A percentile compares a stretch with the other conserved stretches of the same genome.
These are phyloP conservation scores for Rhynchosporium secalis DNA, from an alignment of 2,329 filamentous ascomycete genomes.

Conservation along the genomic window DNA sequence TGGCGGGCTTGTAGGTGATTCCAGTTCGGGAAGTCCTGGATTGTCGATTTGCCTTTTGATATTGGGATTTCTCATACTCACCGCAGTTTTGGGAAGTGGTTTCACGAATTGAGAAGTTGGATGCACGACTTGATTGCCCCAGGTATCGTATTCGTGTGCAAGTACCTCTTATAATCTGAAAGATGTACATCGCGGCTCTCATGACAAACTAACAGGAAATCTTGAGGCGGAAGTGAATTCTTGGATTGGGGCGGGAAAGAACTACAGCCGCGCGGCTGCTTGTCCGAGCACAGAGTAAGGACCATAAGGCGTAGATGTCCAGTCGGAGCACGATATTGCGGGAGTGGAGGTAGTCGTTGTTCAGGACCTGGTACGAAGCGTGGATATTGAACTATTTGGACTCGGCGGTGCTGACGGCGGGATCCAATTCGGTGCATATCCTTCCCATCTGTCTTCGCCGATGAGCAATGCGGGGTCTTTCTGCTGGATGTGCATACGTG, in stretches of 20 bases:
- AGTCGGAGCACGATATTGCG: background rate
- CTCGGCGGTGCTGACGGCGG: too few relatives aligned
- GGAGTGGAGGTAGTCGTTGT: background rate
- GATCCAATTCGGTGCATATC: background rate
- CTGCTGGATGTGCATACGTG: background rate
- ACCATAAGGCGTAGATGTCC: background rate
- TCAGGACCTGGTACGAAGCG: background rate
- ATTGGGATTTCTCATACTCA: too few relatives aligned
- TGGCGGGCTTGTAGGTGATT: background rate
- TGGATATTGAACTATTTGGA: background rate
- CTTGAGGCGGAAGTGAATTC: background rate
- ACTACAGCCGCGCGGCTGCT: background rate
- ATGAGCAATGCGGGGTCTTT: background rate
- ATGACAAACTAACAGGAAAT: background rate
- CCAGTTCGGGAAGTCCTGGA: background rate
- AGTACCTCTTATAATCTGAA: background rate
- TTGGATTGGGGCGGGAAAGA: background rate
- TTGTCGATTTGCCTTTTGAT: too few relatives aligned
- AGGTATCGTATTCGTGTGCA: constrained; percentile 1
- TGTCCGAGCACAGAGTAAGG: background rate
- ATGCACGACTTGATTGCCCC: background rate
- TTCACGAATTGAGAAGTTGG: background rate
- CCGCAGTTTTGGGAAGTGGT: background rate
- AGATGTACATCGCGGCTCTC: constrained; percentile 3
- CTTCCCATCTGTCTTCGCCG: background rate